Base-by-base conservation (phyloP, 2,329 filamentous ascomycete species). In the Claviceps cyperi region DNA sequence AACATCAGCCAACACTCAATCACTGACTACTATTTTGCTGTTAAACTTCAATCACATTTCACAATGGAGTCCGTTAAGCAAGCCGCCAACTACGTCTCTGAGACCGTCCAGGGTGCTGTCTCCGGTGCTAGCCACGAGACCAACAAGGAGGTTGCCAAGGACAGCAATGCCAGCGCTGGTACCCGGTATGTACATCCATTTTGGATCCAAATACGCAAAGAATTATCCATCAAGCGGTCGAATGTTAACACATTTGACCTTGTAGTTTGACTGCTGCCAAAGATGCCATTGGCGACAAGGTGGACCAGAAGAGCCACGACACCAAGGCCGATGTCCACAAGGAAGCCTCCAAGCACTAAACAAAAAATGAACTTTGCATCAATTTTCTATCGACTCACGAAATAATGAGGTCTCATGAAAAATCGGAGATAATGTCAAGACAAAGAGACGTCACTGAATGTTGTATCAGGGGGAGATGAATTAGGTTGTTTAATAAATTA, bases 111-210 rank as follows among this genome's bases (percentile, higher is more conserved):
- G 72, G 73, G 78, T 59, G 70, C 71, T 48, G 62, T 70, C 57
- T 69, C 73, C 54, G 71, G 73, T 59, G 73, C 75, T 55, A 77
- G 72, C 70, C 84, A 85, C 76, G 80, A 84, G 72, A 70, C 71
- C 71, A 84, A 84, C 78, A 84, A 84, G 77, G 64, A 72, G 58
- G 69, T 80, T 58, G 81, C 81, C 65, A 84, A 84, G 75, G 75
- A 80, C 63, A 62, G 61, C 64, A 70, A 81, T 60, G 74, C 70
- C 56, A 58, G 57, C 54, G 13, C 80, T 49, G 57, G 64, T 60
- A 80, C 75, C 63, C 80, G 81, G 73, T 75, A 65, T 63, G 70
- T 50, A 8, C 3, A n/a, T 17, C 13, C 28, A 32, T 11, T 1
- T 32, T 2, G 28, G 28, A 11, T 32, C 28, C 3, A 32, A 32